phyloP scores from a whole-genome alignment of 768 basidiomycete species.

The Leccinum olivaceopallidum region DNA sequence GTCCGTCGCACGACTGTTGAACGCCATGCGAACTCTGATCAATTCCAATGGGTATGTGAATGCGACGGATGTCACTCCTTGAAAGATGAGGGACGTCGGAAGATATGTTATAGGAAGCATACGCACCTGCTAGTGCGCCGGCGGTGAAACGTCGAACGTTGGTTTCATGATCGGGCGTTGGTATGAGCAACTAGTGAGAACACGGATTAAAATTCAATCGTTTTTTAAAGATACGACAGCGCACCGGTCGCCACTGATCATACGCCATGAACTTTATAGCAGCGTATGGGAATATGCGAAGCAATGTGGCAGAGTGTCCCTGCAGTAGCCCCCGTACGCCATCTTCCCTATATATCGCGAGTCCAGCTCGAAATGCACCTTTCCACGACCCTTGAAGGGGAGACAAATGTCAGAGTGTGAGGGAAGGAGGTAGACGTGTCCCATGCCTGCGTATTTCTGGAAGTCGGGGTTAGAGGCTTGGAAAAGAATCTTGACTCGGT shows the following conservation, averaged over 20 bases:
- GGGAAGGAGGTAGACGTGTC: conserved; percentile 28
- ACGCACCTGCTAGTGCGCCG: conserved; percentile 83
- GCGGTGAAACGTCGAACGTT: conserved; percentile 79
- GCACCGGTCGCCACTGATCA: conserved; percentile 79
- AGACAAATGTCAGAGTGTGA: conserved; percentile 9
- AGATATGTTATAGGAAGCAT: not conserved
- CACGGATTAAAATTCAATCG: not conserved
- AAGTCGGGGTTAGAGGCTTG: conserved; percentile 97
- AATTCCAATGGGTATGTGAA: conserved; percentile 96
- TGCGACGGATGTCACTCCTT: conserved; percentile 83
- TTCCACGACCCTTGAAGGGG: conserved; percentile 73
- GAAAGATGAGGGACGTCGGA: not conserved
- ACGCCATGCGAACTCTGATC: conserved; percentile 94
- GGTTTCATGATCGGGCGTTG: conserved; percentile 75
- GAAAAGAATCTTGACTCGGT: conserved; percentile 98
- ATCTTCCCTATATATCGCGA: conserved; percentile 62
- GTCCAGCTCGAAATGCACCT: conserved; percentile 78
- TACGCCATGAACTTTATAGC: conserved; percentile 98
- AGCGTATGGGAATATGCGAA: conserved; percentile 96
- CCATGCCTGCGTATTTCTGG: conserved; percentile 85
- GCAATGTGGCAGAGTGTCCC: conserved; percentile 93
- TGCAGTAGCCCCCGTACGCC: conserved; percentile 87
- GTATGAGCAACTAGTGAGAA: conserved; percentile 72
- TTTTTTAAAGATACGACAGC: conserved; percentile 16
- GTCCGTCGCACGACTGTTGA: conserved; percentile 35